Percentiles rank a stretch among this genome's conserved stretches.
Evolutionary conservation across 2,329 filamentous ascomycete species (phyloP).

Genomic region (Bipolaris bicolor): DNA sequence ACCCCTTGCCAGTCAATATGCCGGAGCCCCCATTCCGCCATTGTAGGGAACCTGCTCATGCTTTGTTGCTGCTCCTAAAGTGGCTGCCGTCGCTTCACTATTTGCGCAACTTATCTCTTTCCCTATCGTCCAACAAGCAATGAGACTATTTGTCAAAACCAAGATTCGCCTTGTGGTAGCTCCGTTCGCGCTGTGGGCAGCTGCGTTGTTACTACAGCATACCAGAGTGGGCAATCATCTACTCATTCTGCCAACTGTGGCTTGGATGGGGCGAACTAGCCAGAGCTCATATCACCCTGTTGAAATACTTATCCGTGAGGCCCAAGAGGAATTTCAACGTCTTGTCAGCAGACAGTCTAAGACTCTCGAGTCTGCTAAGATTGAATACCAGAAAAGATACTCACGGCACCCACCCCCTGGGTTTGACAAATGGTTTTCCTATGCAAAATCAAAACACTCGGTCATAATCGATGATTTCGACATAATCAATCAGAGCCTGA

Average conservation of each 20-base stretch:
- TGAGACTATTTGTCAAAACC: no score
- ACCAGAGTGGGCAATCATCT: neutral
- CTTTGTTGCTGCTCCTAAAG: no score
- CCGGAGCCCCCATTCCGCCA: no score
- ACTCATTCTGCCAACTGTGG: neutral
- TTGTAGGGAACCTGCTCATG: no score
- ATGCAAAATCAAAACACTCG: conserved; percentile 50
- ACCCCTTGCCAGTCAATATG: no score
- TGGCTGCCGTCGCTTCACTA: no score
- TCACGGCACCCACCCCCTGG: conserved; percentile 53
- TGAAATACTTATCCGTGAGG: neutral
- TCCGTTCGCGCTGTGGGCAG: conserved; percentile 1
- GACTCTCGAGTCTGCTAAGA: conserved; percentile 26
- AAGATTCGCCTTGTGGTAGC: neutral
- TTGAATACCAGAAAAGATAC: conserved; percentile 56
- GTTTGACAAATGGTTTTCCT: conserved; percentile 56
- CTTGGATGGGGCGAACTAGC: neutral
- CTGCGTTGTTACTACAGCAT: neutral
- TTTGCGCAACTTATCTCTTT: no score
- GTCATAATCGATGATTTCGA: conserved; percentile 61
- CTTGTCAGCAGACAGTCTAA: conserved; percentile 49
- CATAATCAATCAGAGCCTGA: conserved; percentile 49
- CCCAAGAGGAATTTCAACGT: conserved; percentile 26
- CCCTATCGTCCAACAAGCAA: no score
- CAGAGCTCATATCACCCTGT: conserved; percentile 1